A percentile compares a stretch with the other conserved stretches of the same genome.
Evolutionary conservation across 192 early-diverging fungal species (phyloP).

Genomic region (Podila verticillata): DNA sequence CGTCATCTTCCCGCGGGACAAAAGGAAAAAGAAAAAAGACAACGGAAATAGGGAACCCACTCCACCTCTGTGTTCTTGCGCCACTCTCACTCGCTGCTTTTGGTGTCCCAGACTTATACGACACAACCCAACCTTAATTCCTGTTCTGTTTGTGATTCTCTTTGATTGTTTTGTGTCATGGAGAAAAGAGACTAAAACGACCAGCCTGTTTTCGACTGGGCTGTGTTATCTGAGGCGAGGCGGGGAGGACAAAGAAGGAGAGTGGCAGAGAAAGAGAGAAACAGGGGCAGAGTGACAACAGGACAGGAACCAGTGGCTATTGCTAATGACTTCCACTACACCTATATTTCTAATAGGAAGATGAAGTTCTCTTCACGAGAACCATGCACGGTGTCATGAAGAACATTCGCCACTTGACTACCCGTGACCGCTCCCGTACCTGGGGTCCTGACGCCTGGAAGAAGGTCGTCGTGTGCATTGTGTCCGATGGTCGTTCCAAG

Average conservation of each 20-base stretch:
- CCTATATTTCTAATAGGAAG: conserved; percentile 67
- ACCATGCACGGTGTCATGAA: conserved; percentile 88
- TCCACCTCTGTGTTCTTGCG: not conserved
- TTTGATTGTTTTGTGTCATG: no score
- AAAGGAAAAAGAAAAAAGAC: not conserved
- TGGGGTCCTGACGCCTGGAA: conserved; percentile 85
- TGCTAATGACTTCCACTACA: no score
- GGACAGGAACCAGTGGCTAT: no score
- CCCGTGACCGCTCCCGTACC: conserved; percentile 75
- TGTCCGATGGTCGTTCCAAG: conserved; percentile 85
- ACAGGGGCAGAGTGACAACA: no score
- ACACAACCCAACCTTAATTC: conserved; percentile 7
- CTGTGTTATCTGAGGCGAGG: no score
- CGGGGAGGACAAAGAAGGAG: no score
- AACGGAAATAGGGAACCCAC: conserved; percentile 1
- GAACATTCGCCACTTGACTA: conserved; percentile 91
- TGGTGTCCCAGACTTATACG: not conserved
- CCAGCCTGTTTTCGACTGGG: no score
- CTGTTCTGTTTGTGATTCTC: not conserved
- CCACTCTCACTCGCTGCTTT: not conserved
- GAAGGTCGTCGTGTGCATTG: conserved; percentile 85
- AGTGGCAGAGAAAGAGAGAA: no score
- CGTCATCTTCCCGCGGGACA: not conserved
- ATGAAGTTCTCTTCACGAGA: conserved; percentile 89
- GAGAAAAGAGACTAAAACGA: no score